phyloP scores from a whole-genome alignment of 495 filamentous ascomycete species.

The Aspergillus taichungensis region DNA sequence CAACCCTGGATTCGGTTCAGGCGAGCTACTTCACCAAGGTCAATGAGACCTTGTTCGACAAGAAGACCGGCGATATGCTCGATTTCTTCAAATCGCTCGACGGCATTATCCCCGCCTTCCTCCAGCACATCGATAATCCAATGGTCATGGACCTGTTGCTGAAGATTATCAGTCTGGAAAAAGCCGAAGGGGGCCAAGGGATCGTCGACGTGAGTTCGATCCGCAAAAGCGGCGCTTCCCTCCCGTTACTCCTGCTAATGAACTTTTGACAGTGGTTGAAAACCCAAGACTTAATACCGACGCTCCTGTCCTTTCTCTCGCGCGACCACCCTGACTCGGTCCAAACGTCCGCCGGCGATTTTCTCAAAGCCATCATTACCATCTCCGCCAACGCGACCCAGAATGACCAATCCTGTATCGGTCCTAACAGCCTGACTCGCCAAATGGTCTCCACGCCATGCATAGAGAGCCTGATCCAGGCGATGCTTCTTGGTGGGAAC shows the following conservation, averaged over 20 bases:
- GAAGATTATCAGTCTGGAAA: constrained; percentile 96
- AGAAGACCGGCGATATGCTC: constrained; percentile 96
- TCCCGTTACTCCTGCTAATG: constrained; percentile 11
- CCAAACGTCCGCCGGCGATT: constrained; percentile 95
- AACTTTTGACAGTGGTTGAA: constrained; percentile 69
- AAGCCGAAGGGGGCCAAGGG: constrained; percentile 81
- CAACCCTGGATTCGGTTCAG: constrained; percentile 82
- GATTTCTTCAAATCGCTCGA: constrained; percentile 76
- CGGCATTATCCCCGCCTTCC: constrained; percentile 70
- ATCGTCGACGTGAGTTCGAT: constrained; percentile 74
- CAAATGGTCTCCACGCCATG: constrained; percentile 89
- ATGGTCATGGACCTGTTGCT: constrained; percentile 98
- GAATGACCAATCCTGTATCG: constrained; percentile 95
- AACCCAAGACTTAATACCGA: constrained; percentile 80
- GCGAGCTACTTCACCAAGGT: constrained; percentile 98
- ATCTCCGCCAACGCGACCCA: constrained; percentile 97
- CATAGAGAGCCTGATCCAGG: constrained; percentile 68
- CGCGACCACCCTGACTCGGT: constrained; percentile 74
- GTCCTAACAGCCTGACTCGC: constrained; percentile 90
- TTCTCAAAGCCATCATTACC: constrained; percentile 97
- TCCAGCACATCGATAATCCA: constrained; percentile 92
- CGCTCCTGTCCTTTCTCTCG: constrained; percentile 77
- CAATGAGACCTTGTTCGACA: constrained; percentile 91
- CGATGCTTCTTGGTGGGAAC: constrained; percentile 93
- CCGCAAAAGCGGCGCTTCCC: neutral